These are phyloP conservation scores for Hypericum androsaemum DNA, from an alignment of 345 rosid species.

Conservation along the genomic window DNA sequence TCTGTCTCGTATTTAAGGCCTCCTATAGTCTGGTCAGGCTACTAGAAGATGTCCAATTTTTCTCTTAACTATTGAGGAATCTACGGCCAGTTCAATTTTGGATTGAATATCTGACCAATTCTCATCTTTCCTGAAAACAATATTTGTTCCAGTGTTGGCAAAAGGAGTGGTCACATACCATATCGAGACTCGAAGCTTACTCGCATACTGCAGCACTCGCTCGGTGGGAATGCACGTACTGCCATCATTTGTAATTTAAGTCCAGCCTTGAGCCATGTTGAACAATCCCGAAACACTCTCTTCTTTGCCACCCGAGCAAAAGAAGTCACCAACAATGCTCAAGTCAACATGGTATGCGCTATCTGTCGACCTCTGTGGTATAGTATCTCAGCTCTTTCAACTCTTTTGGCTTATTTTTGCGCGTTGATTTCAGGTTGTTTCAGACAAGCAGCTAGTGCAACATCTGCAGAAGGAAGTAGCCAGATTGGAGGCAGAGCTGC, in stretches of 20 bases:
- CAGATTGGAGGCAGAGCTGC: slow-evolving; percentile 90
- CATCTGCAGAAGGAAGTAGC: slow-evolving; percentile 99
- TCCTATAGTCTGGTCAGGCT: too few species aligned
- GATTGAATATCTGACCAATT: too few species aligned
- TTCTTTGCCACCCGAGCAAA: slow-evolving; percentile 93
- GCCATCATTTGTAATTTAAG: slow-evolving; percentile 96
- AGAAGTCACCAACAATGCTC: slow-evolving; percentile 99
- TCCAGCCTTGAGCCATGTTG: slow-evolving; percentile 82
- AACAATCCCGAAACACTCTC: slow-evolving; percentile 96
- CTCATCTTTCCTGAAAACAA: too few species aligned
- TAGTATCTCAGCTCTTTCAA: not conserved
- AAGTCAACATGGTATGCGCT: slow-evolving; percentile 80
- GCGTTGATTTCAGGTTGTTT: slow-evolving; percentile 54
- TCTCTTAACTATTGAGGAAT: too few species aligned
- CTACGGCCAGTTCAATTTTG: too few species aligned
- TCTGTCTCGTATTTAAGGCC: too few species aligned
- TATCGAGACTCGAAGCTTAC: slow-evolving; percentile 98
- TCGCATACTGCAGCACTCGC: slow-evolving; percentile 93
- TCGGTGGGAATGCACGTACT: slow-evolving; percentile 98
- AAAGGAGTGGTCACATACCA: slow-evolving; percentile 88
- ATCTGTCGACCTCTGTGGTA: not conserved
- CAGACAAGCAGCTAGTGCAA: slow-evolving; percentile 93
- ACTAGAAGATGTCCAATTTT: too few species aligned
- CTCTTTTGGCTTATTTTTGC: not conserved
- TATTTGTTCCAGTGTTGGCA: slow-evolving; percentile 56